phyloP scores from a whole-genome alignment of 441 rosid genomes.

The California macrophylla region DNA sequence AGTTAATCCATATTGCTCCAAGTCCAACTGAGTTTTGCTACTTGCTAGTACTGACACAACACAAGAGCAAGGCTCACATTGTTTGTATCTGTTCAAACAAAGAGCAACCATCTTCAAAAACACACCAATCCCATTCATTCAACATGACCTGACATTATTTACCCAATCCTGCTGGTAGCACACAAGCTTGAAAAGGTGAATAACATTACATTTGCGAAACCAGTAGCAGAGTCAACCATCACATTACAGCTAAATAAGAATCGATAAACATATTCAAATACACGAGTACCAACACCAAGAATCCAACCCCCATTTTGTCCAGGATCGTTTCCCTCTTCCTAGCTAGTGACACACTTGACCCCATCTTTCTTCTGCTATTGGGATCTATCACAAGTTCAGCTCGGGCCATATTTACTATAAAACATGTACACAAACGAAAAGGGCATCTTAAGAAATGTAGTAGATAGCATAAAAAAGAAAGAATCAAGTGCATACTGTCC shows the following conservation, averaged over 20 bases:
- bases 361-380: slow-evolving; percentile 21
- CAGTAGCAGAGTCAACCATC: not conserved
- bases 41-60: too few species aligned
- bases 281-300: too few species aligned
- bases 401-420: slow-evolving; percentile 38
- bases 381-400: slow-evolving; percentile 27
- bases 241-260: not conserved
- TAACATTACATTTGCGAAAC: not conserved
- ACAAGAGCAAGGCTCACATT: too few species aligned
- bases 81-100: too few species aligned
- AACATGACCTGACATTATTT: too few species aligned
- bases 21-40: too few species aligned
- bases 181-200: too few species aligned
- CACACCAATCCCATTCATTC: too few species aligned
- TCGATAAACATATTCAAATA: slow-evolving; percentile 17
- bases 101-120: too few species aligned
- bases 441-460: slow-evolving; percentile 14
- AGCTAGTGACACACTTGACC: slow-evolving; percentile 28
- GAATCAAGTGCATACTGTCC: slow-evolving; percentile 17
- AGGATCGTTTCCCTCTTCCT: slow-evolving; percentile 26
- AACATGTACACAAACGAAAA: slow-evolving; percentile 42
- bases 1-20: too few species aligned
- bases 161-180: too few species aligned
- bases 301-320: slow-evolving; percentile 21
- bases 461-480: slow-evolving; percentile 15